Evolutionary conservation across 176 grass and related monocot genomes (phyloP), one percentile per base, ranked within the genome.

Genomic region (Calamus simplicifolius): DNA sequence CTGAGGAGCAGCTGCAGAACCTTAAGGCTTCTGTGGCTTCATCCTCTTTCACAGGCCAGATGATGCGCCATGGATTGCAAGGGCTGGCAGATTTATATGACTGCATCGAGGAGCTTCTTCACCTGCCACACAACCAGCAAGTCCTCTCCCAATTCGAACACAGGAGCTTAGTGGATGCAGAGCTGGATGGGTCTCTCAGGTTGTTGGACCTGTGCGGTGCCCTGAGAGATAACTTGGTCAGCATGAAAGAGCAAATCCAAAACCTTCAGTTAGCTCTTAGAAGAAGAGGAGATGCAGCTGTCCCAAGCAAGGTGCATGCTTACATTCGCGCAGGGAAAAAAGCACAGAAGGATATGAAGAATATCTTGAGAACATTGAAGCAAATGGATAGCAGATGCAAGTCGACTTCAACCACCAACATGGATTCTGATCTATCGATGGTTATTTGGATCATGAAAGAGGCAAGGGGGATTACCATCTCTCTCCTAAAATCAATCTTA

Each of bases 121-220:
- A 64, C 74, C 55, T 66, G 31, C 76, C 64, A 1, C 67, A 77
- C 67, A 88, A 70, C 70, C 74, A 79, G 52, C 69, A 29, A 15
- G 59, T 15, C 56, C 67, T 88, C 29, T 67, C 57, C 19, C 60
- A 66, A 2, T 13, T 25, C 14, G 4, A 63, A 61, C 81, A 89
- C 57, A 72, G 69, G 38, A 73, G 63, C 31, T 69, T 53, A 21
- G 30, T 87, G 16, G 80, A 93, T 62, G 56, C 59, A 27, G 79
- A 83, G 57, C 72, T 83, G 21, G 85, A 50, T 49, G 21, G 25
- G 31, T 80, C 76, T 51, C 56, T 88, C 4, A 27, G 54, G 48
- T 69, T 80, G 58, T 38, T 88, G 30, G 80, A 88, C 38, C 53
- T 73, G 30, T 88, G 76, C 59, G 61, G 59, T 13, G 27, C 59